A percentile compares a stretch with the other conserved stretches of the same genome.
These are phyloP conservation scores for Rhodotorula glutinis DNA, from an alignment of 1,284 basidiomycete genomes.

Conservation along the genomic window DNA sequence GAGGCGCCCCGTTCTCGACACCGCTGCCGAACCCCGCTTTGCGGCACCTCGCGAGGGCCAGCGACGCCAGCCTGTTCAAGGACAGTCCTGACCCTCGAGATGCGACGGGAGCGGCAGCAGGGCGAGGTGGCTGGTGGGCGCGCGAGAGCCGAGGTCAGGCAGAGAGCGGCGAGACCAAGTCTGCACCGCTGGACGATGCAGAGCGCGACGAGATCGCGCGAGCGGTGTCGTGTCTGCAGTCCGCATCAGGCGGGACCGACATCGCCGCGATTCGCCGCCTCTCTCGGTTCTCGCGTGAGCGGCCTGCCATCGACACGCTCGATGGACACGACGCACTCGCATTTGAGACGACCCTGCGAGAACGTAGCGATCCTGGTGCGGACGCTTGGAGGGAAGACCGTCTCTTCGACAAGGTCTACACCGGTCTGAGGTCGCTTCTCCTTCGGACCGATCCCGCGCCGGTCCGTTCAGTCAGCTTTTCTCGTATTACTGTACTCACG, in stretches of 20 bases:
- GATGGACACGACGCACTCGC: too few relatives aligned
- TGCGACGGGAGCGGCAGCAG: conserved; percentile 5
- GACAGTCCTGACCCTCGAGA: conserved; percentile 35
- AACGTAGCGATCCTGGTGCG: conserved; percentile 1
- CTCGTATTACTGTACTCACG: neutral
- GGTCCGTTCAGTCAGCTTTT: conserved; percentile 4
- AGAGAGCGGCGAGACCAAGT: neutral
- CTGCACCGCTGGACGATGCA: conserved; percentile 7
- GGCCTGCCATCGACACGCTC: neutral
- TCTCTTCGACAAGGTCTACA: conserved; percentile 18
- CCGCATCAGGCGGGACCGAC: conserved; percentile 3
- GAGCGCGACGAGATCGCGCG: conserved; percentile 12
- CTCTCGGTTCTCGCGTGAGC: conserved; percentile 20
- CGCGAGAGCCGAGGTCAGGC: neutral
- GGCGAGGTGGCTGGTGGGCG: conserved; percentile 24
- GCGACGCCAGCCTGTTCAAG: conserved; percentile 14
- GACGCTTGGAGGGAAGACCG: conserved; percentile 16
- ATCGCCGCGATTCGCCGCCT: conserved; percentile 4
- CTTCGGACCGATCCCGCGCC: neutral
- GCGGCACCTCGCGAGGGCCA: neutral
- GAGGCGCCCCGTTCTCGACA: neutral
- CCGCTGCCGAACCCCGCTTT: conserved; percentile 10
- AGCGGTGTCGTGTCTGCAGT: neutral
- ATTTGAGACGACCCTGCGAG: neutral
- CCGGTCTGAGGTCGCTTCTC: conserved; percentile 14